Evolutionary conservation across 805 yeast genomes (phyloP).

Genomic region (Phaffomyces antillensis): DNA sequence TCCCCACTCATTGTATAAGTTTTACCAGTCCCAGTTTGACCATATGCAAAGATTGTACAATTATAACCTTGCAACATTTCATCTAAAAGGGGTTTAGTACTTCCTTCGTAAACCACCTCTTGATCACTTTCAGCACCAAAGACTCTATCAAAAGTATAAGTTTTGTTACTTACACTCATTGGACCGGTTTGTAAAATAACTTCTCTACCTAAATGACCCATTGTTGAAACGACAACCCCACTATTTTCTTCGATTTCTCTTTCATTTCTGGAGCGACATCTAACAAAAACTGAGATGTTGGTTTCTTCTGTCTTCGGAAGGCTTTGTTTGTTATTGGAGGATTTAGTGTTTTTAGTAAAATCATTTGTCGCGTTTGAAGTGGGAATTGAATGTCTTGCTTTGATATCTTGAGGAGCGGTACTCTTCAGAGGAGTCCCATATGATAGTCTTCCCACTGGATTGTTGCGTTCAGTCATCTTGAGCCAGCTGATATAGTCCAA

Average conservation of each 20-base stretch:
- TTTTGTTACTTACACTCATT: constrained; percentile 30
- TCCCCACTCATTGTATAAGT: constrained; percentile 74
- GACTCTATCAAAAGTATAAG: constrained; percentile 68
- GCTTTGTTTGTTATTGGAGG: constrained; percentile 14
- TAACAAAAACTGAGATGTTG: constrained; percentile 48
- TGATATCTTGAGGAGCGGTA: background rate
- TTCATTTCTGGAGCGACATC: constrained; percentile 50
- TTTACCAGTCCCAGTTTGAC: constrained; percentile 86
- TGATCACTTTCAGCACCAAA: constrained; percentile 82
- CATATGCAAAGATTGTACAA: constrained; percentile 78
- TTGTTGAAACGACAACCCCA: constrained; percentile 47
- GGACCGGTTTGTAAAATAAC: constrained; percentile 38
- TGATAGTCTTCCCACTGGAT: background rate
- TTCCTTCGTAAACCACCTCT: constrained; percentile 52
- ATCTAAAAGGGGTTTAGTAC: constrained; percentile 48
- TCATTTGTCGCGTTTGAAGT: background rate
- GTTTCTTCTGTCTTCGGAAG: constrained; percentile 16
- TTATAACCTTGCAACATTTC: constrained; percentile 69
- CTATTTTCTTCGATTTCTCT: constrained; percentile 49
- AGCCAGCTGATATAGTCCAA: background rate
- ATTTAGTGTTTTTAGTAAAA: constrained; percentile 18
- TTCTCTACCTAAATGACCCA: constrained; percentile 38
- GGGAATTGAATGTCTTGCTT: constrained; percentile 5
- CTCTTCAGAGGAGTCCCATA: background rate
- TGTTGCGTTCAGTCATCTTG: background rate